Percentiles rank a stretch among this genome's conserved stretches.
phyloP scores from a whole-genome alignment of 768 basidiomycete species.

The Mycena galericulata region DNA sequence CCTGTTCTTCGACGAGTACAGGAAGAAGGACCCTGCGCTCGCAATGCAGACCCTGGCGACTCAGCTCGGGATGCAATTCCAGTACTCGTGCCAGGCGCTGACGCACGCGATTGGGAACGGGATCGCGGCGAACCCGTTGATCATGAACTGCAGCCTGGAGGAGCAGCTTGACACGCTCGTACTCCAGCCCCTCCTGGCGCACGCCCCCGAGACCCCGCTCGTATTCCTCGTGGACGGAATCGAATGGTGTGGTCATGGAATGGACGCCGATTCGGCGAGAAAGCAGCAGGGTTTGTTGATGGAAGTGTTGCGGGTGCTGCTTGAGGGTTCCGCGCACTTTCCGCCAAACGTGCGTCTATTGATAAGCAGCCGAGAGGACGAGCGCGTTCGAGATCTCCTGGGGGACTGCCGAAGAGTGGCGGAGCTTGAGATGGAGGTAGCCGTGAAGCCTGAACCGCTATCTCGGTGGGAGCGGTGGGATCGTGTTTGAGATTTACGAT shows the following conservation, averaged over 20 bases:
- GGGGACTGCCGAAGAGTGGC: background rate
- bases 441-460: too few species aligned
- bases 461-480: too few species aligned
- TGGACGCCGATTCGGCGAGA: background rate
- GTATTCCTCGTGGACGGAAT: constrained; percentile 7
- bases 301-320: background rate
- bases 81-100: background rate
- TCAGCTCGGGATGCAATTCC: background rate
- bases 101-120: background rate
- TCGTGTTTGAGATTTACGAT: too few species aligned
- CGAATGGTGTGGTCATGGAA: background rate
- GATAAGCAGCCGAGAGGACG: background rate
- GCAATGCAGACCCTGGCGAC: background rate
- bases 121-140: background rate
- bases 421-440: background rate
- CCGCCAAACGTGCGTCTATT: constrained; percentile 5
- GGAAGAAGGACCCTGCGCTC: background rate
- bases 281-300: background rate
- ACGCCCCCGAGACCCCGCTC: background rate
- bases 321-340: background rate
- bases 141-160: background rate
- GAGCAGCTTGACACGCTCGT: constrained; percentile 2
- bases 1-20: constrained; percentile 1
- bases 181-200: background rate
- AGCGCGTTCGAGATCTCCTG: background rate